phyloP scores from a whole-genome alignment of 345 rosid species.

The Adansonia digitata region DNA sequence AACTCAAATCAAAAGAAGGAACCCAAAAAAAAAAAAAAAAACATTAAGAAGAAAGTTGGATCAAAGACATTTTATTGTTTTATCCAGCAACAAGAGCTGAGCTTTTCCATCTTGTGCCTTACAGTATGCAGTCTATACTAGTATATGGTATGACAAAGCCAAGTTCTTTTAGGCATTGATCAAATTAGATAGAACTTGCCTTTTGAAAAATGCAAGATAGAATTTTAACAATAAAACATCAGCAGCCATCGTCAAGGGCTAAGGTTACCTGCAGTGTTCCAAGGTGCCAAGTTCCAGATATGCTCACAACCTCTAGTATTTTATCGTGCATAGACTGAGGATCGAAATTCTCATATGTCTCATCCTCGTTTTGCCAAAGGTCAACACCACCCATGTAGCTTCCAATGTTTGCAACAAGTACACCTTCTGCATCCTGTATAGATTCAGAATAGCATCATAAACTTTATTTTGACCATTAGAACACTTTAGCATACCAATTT shows the following conservation, averaged over 20 bases:
- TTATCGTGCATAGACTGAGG: conserved; percentile 92
- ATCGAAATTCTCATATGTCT: conserved; percentile 67
- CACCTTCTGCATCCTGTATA: conserved; percentile 83
- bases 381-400: conserved; percentile 98
- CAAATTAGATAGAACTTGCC: neutral
- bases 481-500: neutral
- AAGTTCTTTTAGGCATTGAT: neutral
- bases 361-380: conserved; percentile 89
- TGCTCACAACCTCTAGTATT: conserved; percentile 79
- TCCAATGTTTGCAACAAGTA: conserved; percentile 88
- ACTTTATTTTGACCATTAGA: neutral
- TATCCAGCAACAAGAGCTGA: neutral
- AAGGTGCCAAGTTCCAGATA: conserved; percentile 91
- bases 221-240: conserved; percentile 2
- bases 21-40: neutral
- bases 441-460: conserved; percentile 15
- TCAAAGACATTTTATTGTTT: neutral
- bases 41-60: neutral
- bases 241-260: neutral
- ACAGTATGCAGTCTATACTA: neutral
- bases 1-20: neutral
- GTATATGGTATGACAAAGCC: neutral
- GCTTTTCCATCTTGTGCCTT: neutral
- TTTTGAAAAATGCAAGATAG: neutral
- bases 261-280: conserved; percentile 78